Percentiles rank a stretch among this genome's conserved stretches.
Evolutionary conservation across 768 basidiomycete species (phyloP).

Genomic region (Pilatotrama ljubarskyi): DNA sequence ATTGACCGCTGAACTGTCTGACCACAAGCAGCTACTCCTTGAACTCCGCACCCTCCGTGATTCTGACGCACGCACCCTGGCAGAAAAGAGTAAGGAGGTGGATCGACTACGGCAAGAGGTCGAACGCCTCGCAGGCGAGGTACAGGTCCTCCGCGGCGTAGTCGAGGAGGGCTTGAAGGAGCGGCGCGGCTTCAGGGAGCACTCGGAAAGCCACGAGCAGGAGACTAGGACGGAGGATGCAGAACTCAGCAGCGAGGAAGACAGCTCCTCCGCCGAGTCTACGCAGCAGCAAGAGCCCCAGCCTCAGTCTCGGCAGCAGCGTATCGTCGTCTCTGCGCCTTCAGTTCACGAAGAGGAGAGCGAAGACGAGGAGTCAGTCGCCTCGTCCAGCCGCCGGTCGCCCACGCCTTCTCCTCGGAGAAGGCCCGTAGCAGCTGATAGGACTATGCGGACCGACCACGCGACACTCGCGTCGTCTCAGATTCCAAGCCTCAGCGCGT

Average conservation of each 20-base stretch:
- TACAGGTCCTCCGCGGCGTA: slow-evolving; percentile 81
- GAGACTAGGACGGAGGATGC: slow-evolving; percentile 10
- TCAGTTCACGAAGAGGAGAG: slow-evolving; percentile 26
- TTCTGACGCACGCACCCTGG: slow-evolving; percentile 54
- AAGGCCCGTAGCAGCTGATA: slow-evolving; percentile 35
- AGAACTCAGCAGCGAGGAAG: slow-evolving; percentile 1
- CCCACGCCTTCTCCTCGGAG: slow-evolving; percentile 38
- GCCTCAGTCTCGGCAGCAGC: not conserved
- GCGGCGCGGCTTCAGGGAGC: slow-evolving; percentile 56
- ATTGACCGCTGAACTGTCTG: slow-evolving; percentile 75
- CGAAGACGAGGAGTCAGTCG: slow-evolving; percentile 19
- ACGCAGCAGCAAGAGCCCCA: not conserved
- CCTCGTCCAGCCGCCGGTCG: slow-evolving; percentile 18
- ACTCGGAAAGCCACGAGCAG: slow-evolving; percentile 16
- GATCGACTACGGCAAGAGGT: slow-evolving; percentile 71
- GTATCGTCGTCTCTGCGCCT: not conserved
- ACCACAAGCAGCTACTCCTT: slow-evolving; percentile 68
- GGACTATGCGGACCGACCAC: slow-evolving; percentile 53
- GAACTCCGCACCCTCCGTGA: slow-evolving; percentile 67
- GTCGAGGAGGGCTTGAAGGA: slow-evolving; percentile 87
- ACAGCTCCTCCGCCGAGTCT: not conserved
- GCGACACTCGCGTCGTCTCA: slow-evolving; percentile 51
- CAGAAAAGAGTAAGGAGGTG: slow-evolving; percentile 67
- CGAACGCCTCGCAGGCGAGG: slow-evolving; percentile 79
- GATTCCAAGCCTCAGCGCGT: slow-evolving; percentile 24